Conservation (phyloP, 2,329 filamentous ascomycete genomes). For the Colletotrichum agaves region DNA sequence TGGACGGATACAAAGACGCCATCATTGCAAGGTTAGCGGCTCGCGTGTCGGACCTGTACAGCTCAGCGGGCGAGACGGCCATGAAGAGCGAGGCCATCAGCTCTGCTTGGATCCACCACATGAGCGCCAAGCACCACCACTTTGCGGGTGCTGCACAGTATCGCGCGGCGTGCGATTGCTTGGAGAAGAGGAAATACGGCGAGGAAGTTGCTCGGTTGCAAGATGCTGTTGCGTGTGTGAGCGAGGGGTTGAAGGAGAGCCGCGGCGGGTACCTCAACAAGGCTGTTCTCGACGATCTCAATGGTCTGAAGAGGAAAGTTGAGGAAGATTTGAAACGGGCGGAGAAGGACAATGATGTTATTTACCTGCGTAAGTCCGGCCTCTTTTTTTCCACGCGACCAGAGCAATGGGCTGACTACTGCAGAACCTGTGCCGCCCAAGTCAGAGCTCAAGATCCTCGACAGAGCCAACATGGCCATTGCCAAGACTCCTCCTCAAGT, state of each 20-base stretch:
- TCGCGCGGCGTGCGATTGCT: constrained; percentile 85
- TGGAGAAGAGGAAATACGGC: constrained; percentile 94
- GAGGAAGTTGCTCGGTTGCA: constrained; percentile 90
- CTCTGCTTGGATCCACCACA: constrained; percentile 97
- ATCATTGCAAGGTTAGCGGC: constrained; percentile 92
- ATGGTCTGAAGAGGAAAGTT: constrained; percentile 83
- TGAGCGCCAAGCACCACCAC: constrained; percentile 96
- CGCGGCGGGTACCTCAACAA: constrained; percentile 80
- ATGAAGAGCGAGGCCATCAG: constrained; percentile 90
- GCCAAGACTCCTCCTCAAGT: constrained; percentile 84
- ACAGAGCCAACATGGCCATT: constrained; percentile 89
- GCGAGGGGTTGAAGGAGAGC: constrained; percentile 86
- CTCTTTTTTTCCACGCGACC: neutral
- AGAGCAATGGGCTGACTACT: constrained; percentile 44
- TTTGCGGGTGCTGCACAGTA: constrained; percentile 97
- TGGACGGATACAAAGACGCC: constrained; percentile 91
- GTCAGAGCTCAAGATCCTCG: constrained; percentile 84
- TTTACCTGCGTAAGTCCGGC: constrained; percentile 77
- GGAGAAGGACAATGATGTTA: constrained; percentile 96
- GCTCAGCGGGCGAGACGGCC: constrained; percentile 82
- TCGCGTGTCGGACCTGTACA: constrained; percentile 90
- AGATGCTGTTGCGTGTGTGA: constrained; percentile 85
- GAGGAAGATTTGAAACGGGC: constrained; percentile 90
- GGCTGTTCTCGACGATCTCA: constrained; percentile 82
- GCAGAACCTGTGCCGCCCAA: constrained; percentile 84